Percentiles rank a stretch among this genome's conserved stretches.
These are phyloP conservation scores for Lichenothelia convexa DNA, from an alignment of 495 filamentous ascomycete genomes.

Conservation along the genomic window DNA sequence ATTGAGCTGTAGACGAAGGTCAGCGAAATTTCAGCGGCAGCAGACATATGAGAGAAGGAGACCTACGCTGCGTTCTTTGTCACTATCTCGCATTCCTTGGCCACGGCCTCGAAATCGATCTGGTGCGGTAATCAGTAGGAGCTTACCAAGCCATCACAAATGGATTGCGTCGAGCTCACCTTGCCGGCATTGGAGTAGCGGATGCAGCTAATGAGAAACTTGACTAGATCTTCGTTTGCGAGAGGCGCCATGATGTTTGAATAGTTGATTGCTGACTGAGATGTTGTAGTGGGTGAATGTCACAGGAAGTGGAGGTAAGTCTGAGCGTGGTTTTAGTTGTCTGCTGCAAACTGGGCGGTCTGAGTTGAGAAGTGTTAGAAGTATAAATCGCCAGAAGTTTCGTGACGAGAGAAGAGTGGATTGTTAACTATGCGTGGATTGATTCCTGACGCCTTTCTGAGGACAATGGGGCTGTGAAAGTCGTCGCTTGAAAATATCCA, in stretches of 20 bases:
- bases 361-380: conserved; percentile 1
- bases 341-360: not conserved
- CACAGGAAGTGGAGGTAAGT: too few relatives aligned
- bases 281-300: too few relatives aligned
- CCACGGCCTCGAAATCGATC: not conserved
- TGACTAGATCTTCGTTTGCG: conserved; percentile 36
- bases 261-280: not conserved
- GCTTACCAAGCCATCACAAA: not conserved
- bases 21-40: not conserved
- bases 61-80: not conserved
- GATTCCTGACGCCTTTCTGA: too few relatives aligned
- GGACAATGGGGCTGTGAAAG: too few relatives aligned
- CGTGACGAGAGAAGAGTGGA: too few relatives aligned
- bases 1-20: not conserved
- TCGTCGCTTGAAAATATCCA: too few relatives aligned
- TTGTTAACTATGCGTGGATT: too few relatives aligned
- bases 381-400: too few relatives aligned
- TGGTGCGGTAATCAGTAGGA: not conserved
- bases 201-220: conserved; percentile 47
- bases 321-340: too few relatives aligned
- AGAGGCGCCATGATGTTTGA: conserved; percentile 28
- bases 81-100: not conserved
- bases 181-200: conserved; percentile 35
- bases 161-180: too few relatives aligned
- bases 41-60: not conserved